These are phyloP conservation scores for Leccinum ochraceum DNA, from an alignment of 768 basidiomycete genomes.

Conservation along the genomic window DNA sequence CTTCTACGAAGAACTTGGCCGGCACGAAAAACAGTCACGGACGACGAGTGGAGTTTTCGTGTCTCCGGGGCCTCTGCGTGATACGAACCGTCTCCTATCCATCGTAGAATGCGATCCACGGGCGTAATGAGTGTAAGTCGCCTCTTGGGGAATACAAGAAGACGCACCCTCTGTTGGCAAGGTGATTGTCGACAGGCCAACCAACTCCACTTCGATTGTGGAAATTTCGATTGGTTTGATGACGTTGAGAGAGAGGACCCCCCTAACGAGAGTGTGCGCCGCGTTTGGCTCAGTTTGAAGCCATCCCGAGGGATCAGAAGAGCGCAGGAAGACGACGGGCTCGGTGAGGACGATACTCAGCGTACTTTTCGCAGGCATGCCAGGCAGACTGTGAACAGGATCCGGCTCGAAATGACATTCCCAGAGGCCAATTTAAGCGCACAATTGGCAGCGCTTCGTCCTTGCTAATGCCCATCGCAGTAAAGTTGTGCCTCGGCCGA, in stretches of 20 bases:
- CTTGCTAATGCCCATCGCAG: no score
- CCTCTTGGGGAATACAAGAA: background rate
- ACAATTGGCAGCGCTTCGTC: background rate
- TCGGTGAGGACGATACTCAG: slow-evolving; percentile 67
- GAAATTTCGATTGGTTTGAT: slow-evolving; percentile 83
- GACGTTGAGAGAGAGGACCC: slow-evolving; percentile 61
- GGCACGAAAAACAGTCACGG: slow-evolving; percentile 75
- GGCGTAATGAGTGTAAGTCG: background rate
- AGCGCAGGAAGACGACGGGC: slow-evolving; percentile 70
- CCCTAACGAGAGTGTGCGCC: slow-evolving; percentile 64
- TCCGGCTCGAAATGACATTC: background rate
- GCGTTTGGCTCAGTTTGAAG: slow-evolving; percentile 39
- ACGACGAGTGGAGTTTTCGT: slow-evolving; percentile 69
- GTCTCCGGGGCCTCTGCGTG: slow-evolving; percentile 77
- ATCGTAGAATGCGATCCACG: background rate
- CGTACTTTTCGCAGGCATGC: slow-evolving; percentile 39
- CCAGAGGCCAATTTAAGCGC: background rate
- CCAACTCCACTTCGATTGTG: slow-evolving; percentile 79
- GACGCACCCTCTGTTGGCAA: slow-evolving; percentile 81
- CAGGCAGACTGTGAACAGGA: background rate
- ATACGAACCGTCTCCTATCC: slow-evolving; percentile 60
- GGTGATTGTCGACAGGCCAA: slow-evolving; percentile 64
- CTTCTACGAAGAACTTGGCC: slow-evolving; percentile 37
- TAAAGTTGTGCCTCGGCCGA: background rate
- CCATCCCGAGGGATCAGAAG: slow-evolving; percentile 48